A percentile compares a stretch with the other conserved stretches of the same genome.
phyloP scores from a whole-genome alignment of 176 grass and related monocot genomes.

The Raddia distichophylla region DNA sequence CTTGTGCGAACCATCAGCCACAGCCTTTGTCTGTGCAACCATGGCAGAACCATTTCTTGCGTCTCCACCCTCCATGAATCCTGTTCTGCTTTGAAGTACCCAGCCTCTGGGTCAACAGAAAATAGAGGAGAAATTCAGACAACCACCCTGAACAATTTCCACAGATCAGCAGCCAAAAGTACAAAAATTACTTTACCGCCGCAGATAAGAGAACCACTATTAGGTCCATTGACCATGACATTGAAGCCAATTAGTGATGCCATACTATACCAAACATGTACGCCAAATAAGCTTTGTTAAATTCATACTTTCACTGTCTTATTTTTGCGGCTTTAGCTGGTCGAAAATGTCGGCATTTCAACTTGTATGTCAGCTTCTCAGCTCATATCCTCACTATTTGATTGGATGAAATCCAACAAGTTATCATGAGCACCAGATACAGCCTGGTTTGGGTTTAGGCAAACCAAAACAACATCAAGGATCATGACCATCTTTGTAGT shows the following conservation, averaged over 20 bases:
- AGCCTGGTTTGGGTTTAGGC: not conserved
- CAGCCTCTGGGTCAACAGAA: constrained; percentile 52
- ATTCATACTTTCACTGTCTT: not conserved
- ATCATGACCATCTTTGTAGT: not conserved
- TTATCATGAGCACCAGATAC: not conserved
- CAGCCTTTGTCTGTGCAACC: constrained; percentile 56
- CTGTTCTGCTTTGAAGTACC: constrained; percentile 60
- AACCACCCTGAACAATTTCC: not conserved
- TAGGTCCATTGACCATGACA: not conserved
- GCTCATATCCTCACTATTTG: not conserved
- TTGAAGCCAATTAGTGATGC: not conserved
- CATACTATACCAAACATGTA: not conserved
- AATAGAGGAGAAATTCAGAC: constrained; percentile 16
- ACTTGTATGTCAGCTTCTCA: not conserved
- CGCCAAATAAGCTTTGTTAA: not conserved
- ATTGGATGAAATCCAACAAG: not conserved
- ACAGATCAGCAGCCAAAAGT: not conserved
- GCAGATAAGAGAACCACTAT: not conserved
- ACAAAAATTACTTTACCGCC: constrained; percentile 5
- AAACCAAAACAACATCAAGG: not conserved
- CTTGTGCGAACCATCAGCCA: constrained; percentile 44
- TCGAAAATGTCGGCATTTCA: not conserved
- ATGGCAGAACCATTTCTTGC: constrained; percentile 56
- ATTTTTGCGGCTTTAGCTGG: not conserved
- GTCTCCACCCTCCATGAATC: constrained; percentile 74